A percentile compares a stretch with the other conserved stretches of the same genome.
Conservation (phyloP, 2,329 filamentous ascomycete genomes). For the Simplicillium sp. region DNA sequence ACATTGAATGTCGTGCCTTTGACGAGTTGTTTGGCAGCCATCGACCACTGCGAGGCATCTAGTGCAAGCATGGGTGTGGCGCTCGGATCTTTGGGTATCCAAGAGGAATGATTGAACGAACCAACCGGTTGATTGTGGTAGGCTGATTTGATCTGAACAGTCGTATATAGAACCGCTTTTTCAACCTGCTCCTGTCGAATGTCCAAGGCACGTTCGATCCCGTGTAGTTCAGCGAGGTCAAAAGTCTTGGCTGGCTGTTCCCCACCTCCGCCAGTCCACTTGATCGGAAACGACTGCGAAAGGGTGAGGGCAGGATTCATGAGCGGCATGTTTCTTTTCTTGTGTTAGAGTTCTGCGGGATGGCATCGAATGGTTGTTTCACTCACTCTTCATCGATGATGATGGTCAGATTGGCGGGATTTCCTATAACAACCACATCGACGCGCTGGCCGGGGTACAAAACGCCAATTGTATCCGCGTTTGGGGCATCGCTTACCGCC, state of each 20-base stretch:
- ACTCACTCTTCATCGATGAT: slow-evolving; percentile 6
- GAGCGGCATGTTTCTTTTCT: slow-evolving; percentile 11
- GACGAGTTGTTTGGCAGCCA: slow-evolving; percentile 8
- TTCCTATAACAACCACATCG: slow-evolving; percentile 7
- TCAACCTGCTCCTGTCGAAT: slow-evolving; percentile 2
- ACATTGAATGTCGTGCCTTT: slow-evolving; percentile 7
- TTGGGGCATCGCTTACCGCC: slow-evolving; percentile 4
- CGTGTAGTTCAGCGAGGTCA: too few relatives aligned
- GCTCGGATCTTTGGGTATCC: slow-evolving; percentile 5
- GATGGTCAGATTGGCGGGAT: slow-evolving; percentile 2
- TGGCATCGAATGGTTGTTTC: neutral
- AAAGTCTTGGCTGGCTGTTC: slow-evolving; percentile 4
- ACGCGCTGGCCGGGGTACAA: slow-evolving; percentile 13
- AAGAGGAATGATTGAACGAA: slow-evolving; percentile 13
- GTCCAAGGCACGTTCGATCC: neutral
- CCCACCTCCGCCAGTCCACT: slow-evolving; percentile 1
- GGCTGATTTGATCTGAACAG: slow-evolving; percentile 9
- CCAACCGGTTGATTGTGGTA: slow-evolving; percentile 12
- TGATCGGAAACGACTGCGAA: slow-evolving; percentile 10
- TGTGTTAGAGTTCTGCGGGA: neutral
- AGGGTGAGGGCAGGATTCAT: slow-evolving; percentile 11
- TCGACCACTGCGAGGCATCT: slow-evolving; percentile 7
- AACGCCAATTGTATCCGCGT: slow-evolving; percentile 8
- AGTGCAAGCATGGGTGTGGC: slow-evolving; percentile 10
- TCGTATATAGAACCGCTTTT: slow-evolving; percentile 10